Percentiles rank a stretch among this genome's conserved stretches.
Conservation (phyloP, 768 basidiomycete species). For the Rhodocollybia butyracea region DNA sequence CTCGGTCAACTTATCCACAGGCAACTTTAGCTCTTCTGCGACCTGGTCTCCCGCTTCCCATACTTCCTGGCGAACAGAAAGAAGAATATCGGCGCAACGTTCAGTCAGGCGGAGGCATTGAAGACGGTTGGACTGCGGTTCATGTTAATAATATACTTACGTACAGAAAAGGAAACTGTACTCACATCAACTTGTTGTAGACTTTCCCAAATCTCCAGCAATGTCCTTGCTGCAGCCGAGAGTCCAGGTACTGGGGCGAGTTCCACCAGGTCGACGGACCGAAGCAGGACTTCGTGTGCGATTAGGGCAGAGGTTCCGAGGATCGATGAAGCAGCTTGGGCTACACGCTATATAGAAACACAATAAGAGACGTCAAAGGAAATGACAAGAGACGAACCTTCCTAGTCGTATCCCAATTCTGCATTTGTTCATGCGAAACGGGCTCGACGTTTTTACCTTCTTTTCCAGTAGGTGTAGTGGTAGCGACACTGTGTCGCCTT, state of each 20-base stretch:
- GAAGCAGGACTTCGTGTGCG: constrained; percentile 32
- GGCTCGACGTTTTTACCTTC: not conserved
- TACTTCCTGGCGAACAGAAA: constrained; percentile 63
- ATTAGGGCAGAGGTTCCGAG: constrained; percentile 30
- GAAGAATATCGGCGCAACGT: constrained; percentile 65
- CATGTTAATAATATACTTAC: not conserved
- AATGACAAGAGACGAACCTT: not conserved
- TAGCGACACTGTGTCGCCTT: not conserved
- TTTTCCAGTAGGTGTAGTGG: not conserved
- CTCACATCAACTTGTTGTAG: constrained; percentile 55
- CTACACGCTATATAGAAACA: constrained; percentile 22
- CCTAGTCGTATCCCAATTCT: not conserved
- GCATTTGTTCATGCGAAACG: not conserved
- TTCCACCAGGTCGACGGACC: constrained; percentile 33
- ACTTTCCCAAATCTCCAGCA: constrained; percentile 56
- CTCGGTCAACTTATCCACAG: constrained; percentile 51
- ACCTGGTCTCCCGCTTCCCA: constrained; percentile 53
- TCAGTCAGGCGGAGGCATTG: constrained; percentile 70
- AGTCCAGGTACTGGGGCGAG: constrained; percentile 52
- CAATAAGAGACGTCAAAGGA: not conserved
- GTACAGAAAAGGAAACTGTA: constrained; percentile 7
- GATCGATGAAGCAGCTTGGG: constrained; percentile 26
- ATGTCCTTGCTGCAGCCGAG: constrained; percentile 38
- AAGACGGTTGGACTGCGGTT: constrained; percentile 57
- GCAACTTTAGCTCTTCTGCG: constrained; percentile 43